These are phyloP conservation scores for Melampsora larici-populina DNA, from an alignment of 1,284 basidiomycete species.

Conservation along the genomic window DNA sequence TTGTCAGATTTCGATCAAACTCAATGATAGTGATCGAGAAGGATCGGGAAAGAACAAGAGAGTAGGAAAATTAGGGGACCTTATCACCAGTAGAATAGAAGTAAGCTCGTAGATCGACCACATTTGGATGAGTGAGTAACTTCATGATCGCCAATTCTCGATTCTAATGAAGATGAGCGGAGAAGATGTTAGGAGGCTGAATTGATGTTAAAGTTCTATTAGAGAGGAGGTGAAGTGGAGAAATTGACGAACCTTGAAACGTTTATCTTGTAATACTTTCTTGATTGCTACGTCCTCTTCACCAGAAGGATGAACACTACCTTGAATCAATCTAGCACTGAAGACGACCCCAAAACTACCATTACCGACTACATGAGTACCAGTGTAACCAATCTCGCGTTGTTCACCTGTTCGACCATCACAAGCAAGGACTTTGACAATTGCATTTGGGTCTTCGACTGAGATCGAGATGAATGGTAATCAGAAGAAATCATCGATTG, in stretches of 20 bases:
- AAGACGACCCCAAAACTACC: slow-evolving; percentile 99
- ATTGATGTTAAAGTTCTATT: background rate
- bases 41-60: slow-evolving; percentile 26
- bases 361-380: slow-evolving; percentile 97
- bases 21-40: slow-evolving; percentile 6
- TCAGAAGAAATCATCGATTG: too few species aligned
- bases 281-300: slow-evolving; percentile 95
- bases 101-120: slow-evolving; percentile 94
- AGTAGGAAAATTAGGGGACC: slow-evolving; percentile 58
- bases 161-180: slow-evolving; percentile 63
- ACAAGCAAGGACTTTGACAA: slow-evolving; percentile 89
- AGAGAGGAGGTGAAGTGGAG: slow-evolving; percentile 33
- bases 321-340: slow-evolving; percentile 60
- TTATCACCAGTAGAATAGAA: slow-evolving; percentile 99
- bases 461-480: slow-evolving; percentile 40
- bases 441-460: slow-evolving; percentile 83
- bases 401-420: slow-evolving; percentile 90
- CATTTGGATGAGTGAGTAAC: slow-evolving; percentile 93
- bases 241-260: slow-evolving; percentile 77
- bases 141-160: slow-evolving; percentile 99
- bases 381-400: slow-evolving; percentile 86
- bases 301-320: slow-evolving; percentile 47
- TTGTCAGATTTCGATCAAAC: slow-evolving; percentile 45
- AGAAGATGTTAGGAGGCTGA: background rate
- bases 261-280: slow-evolving; percentile 99